These are phyloP conservation scores for Tolypocladium cylindrosporum DNA, from an alignment of 2,329 filamentous ascomycete genomes.

Conservation along the genomic window DNA sequence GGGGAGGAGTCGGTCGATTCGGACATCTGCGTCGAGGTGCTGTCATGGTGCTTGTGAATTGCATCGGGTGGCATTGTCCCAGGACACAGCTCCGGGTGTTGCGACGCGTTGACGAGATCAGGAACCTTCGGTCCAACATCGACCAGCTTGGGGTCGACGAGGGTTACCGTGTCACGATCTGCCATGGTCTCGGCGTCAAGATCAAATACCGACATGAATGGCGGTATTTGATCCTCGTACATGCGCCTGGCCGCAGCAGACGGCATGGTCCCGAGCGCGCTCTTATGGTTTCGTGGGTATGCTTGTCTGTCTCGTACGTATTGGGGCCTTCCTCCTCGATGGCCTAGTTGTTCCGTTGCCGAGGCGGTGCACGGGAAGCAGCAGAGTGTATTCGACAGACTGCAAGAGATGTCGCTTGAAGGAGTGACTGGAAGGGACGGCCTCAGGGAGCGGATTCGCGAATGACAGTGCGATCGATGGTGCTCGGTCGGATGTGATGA, in stretches of 20 bases:
- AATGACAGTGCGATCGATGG: conserved; percentile 6
- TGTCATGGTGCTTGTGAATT: conserved; percentile 62
- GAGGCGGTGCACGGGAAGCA: not conserved
- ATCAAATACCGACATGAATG: conserved; percentile 68
- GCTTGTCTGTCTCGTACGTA: not conserved
- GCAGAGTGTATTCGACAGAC: not conserved
- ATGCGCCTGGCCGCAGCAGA: conserved; percentile 50
- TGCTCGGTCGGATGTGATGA: conserved; percentile 13
- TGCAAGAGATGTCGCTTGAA: conserved; percentile 1
- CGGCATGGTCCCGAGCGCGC: conserved; percentile 38
- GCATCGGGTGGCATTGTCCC: conserved; percentile 32
- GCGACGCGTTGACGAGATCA: conserved; percentile 24
- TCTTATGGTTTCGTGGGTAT: not conserved
- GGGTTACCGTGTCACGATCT: conserved; percentile 41
- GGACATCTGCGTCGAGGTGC: conserved; percentile 66
- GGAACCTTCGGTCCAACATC: conserved; percentile 32
- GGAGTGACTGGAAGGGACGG: conserved; percentile 5
- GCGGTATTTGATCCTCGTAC: conserved; percentile 62
- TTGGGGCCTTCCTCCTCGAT: not conserved
- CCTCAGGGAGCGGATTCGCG: conserved; percentile 9
- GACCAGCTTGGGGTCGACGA: conserved; percentile 44
- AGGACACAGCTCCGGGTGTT: conserved; percentile 27
- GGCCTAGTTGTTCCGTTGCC: not conserved
- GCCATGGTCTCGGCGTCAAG: conserved; percentile 47
- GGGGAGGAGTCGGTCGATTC: conserved; percentile 91